These are phyloP conservation scores for Botrytis medusae DNA, from an alignment of 2,329 filamentous ascomycete genomes.

Conservation along the genomic window DNA sequence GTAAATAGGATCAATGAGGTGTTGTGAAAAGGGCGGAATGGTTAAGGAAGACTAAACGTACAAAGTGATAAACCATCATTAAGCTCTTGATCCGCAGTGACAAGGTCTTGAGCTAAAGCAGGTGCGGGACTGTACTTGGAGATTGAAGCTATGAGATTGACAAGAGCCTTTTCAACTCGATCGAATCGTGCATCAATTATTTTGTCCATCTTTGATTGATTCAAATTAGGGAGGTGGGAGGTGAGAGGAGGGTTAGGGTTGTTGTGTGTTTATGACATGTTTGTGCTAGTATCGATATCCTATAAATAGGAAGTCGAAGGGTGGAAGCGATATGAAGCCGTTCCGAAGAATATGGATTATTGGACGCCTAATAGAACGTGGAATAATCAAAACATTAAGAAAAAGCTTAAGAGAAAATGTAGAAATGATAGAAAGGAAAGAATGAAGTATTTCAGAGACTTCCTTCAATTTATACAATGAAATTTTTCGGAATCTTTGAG, in stretches of 20 bases:
- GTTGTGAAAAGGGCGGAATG: background rate
- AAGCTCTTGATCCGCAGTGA: conserved; percentile 68
- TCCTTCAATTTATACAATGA: background rate
- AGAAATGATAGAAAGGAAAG: background rate
- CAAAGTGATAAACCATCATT: conserved; percentile 64
- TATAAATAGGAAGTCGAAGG: background rate
- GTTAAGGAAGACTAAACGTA: conserved; percentile 40
- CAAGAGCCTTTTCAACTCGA: conserved; percentile 65
- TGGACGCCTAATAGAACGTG: background rate
- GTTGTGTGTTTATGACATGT: background rate
- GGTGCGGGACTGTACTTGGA: conserved; percentile 77
- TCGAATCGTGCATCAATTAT: conserved; percentile 63
- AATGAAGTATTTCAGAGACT: background rate
- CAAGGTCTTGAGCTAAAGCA: conserved; percentile 65
- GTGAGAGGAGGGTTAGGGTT: background rate
- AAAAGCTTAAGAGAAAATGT: background rate
- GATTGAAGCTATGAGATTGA: conserved; percentile 73
- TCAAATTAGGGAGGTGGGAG: background rate
- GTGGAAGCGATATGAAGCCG: background rate
- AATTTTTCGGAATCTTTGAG: background rate
- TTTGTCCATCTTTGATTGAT: conserved; percentile 54
- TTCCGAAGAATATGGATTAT: background rate
- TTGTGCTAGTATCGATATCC: conserved; percentile 3
- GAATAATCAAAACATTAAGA: background rate
- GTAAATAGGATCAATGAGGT: background rate